phyloP scores from a whole-genome alignment of 495 filamentous ascomycete species.

The Podospora bellae-mahoneyi region DNA sequence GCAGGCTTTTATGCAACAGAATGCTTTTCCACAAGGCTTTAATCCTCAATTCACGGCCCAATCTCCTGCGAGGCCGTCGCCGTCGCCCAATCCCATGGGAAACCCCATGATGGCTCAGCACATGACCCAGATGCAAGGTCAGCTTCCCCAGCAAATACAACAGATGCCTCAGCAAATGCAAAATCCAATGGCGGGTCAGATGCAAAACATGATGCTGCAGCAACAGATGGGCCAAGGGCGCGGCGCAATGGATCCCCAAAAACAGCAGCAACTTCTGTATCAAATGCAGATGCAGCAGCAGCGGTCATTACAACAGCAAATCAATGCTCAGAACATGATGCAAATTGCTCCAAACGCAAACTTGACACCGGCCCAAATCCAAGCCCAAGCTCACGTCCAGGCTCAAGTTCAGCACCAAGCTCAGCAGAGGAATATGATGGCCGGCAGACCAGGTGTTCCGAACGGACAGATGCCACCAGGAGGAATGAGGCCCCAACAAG shows the following conservation, averaged over 20 bases:
- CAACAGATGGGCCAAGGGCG: slow-evolving; percentile 55
- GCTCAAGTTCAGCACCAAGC: slow-evolving; percentile 35
- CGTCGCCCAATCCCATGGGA: slow-evolving; percentile 46
- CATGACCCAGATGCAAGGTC: slow-evolving; percentile 38
- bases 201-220: slow-evolving; percentile 39
- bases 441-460: slow-evolving; percentile 43
- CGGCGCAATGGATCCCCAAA: slow-evolving; percentile 42
- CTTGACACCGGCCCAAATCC: slow-evolving; percentile 18
- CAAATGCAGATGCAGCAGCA: slow-evolving; percentile 71
- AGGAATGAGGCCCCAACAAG: slow-evolving; percentile 41
- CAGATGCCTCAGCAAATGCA: slow-evolving; percentile 26
- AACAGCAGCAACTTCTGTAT: slow-evolving; percentile 55
- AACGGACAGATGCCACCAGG: slow-evolving; percentile 48
- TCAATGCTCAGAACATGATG: slow-evolving; percentile 43
- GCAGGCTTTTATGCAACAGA: slow-evolving; percentile 63
- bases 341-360: slow-evolving; percentile 15
- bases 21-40: slow-evolving; percentile 56
- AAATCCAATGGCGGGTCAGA: slow-evolving; percentile 26
- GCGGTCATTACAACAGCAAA: slow-evolving; percentile 42
- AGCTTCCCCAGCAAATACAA: slow-evolving; percentile 39
- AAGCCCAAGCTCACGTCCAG: slow-evolving; percentile 39
- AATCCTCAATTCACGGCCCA: slow-evolving; percentile 54
- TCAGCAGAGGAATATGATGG: slow-evolving; percentile 48
- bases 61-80: slow-evolving; percentile 48
- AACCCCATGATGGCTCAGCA: slow-evolving; percentile 47